Percentiles rank a stretch among this genome's conserved stretches.
phyloP scores from a whole-genome alignment of 1,284 basidiomycete genomes.

The Trichosporon coremiiforme region DNA sequence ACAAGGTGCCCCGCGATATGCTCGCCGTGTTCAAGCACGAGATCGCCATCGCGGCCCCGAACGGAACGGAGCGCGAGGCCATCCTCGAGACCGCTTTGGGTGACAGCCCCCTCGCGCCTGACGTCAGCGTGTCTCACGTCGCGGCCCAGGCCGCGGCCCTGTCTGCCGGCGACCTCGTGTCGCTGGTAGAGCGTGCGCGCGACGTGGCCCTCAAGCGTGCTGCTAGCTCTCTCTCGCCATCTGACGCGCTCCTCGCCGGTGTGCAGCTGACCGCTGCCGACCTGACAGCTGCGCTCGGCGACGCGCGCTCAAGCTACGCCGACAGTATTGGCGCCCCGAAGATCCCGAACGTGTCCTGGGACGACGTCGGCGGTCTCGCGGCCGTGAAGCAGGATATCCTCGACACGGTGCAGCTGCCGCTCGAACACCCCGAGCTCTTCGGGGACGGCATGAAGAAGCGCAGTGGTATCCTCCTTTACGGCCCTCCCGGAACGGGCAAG shows the following conservation, averaged over 20 bases:
- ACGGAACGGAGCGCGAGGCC: conserved; percentile 69
- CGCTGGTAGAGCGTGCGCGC: conserved; percentile 69
- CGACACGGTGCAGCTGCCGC: conserved; percentile 93
- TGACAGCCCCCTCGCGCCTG: conserved; percentile 65
- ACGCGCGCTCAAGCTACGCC: conserved; percentile 77
- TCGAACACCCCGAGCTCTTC: conserved; percentile 94
- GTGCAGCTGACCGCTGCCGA: conserved; percentile 68
- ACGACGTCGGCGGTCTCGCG: conserved; percentile 92
- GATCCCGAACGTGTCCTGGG: conserved; percentile 96
- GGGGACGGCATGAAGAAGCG: conserved; percentile 91
- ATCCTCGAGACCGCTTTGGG: conserved; percentile 65
- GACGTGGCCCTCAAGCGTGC: conserved; percentile 64
- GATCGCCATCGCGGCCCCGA: conserved; percentile 74
- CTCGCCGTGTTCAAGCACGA: conserved; percentile 86
- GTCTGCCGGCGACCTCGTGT: conserved; percentile 77
- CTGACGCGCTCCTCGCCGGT: conserved; percentile 58
- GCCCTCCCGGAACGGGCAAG: conserved; percentile 94
- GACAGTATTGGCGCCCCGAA: conserved; percentile 94
- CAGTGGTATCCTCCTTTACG: conserved; percentile 76
- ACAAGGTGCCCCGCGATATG: conserved; percentile 68
- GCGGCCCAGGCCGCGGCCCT: conserved; percentile 92
- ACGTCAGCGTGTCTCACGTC: conserved; percentile 72
- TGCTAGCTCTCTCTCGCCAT: conserved; percentile 23
- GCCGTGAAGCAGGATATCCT: conserved; percentile 90
- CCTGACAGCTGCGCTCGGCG: conserved; percentile 72